These are phyloP conservation scores for Aureobasidium sp. DNA, from an alignment of 2,329 filamentous ascomycete species.

Conservation along the genomic window DNA sequence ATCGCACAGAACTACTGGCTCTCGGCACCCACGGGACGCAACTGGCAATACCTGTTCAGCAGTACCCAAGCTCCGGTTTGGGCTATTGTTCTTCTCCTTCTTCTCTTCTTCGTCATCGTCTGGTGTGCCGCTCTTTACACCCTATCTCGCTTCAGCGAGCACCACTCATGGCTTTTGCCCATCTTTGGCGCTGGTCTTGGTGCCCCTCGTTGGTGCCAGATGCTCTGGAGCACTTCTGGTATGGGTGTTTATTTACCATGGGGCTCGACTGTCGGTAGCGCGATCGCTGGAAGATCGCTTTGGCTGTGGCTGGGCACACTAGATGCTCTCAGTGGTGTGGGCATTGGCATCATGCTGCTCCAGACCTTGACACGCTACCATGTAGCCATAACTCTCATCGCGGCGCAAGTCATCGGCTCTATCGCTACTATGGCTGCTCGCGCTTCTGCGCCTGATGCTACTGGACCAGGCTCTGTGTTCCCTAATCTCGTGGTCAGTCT, in stretches of 20 bases:
- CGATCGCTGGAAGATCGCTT: constrained; percentile 50
- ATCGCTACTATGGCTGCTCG: constrained; percentile 56
- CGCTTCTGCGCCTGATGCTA: constrained; percentile 53
- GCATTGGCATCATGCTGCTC: constrained; percentile 61
- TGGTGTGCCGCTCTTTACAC: constrained; percentile 49
- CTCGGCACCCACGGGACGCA: constrained; percentile 58
- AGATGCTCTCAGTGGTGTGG: constrained; percentile 58
- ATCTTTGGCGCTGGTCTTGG: constrained; percentile 61
- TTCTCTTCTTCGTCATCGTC: constrained; percentile 48
- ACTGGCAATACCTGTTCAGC: constrained; percentile 58
- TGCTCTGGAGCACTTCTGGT: constrained; percentile 57
- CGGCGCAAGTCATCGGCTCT: constrained; percentile 57
- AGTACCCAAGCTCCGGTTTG: constrained; percentile 50
- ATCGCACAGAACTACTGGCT: constrained; percentile 62
- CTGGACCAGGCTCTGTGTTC: constrained; percentile 57
- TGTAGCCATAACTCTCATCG: constrained; percentile 54
- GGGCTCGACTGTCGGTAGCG: constrained; percentile 48
- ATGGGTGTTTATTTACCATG: constrained; percentile 59
- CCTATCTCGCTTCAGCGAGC: constrained; percentile 50
- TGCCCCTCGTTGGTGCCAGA: constrained; percentile 60
- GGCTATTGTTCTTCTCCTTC: constrained; percentile 51
- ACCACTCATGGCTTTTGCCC: constrained; percentile 59
- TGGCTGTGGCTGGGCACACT: constrained; percentile 63
- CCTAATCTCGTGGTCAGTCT: constrained; percentile 51
- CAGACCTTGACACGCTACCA: constrained; percentile 56